These are phyloP conservation scores for Rhizopogon sp. DNA, from an alignment of 768 basidiomycete species.

Conservation along the genomic window DNA sequence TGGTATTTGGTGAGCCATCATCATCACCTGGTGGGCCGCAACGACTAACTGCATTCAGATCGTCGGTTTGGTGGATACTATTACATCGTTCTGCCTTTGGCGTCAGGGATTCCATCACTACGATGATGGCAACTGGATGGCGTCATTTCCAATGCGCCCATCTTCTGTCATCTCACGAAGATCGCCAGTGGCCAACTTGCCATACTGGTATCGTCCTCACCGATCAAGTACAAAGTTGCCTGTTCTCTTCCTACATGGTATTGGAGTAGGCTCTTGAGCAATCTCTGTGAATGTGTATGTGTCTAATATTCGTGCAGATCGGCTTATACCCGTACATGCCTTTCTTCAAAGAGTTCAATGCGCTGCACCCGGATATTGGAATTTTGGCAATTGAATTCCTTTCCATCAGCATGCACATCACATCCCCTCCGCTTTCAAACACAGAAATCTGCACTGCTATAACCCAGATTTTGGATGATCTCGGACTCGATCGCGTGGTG, in stretches of 20 bases:
- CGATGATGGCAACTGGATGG: slow-evolving; percentile 28
- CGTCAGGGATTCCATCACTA: slow-evolving; percentile 52
- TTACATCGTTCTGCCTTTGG: slow-evolving; percentile 35
- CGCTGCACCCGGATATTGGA: slow-evolving; percentile 44
- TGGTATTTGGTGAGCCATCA: slow-evolving; percentile 53
- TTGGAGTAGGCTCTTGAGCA: slow-evolving; percentile 41
- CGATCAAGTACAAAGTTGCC: slow-evolving; percentile 41
- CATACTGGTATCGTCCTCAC: slow-evolving; percentile 50
- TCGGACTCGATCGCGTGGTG: slow-evolving; percentile 35
- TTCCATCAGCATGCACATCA: slow-evolving; percentile 57
- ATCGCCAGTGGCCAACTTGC: slow-evolving; percentile 29
- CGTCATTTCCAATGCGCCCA: slow-evolving; percentile 51
- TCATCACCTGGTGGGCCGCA: not conserved
- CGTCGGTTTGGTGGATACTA: slow-evolving; percentile 44
- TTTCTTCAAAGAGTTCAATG: slow-evolving; percentile 43
- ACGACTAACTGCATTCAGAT: slow-evolving; percentile 33
- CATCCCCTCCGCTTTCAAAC: slow-evolving; percentile 41
- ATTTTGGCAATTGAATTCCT: slow-evolving; percentile 58
- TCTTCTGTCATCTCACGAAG: slow-evolving; percentile 38
- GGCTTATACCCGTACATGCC: slow-evolving; percentile 54
- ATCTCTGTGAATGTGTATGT: slow-evolving; percentile 2
- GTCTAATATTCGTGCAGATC: slow-evolving; percentile 36
- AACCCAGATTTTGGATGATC: slow-evolving; percentile 37
- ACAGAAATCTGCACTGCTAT: slow-evolving; percentile 38
- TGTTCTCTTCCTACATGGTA: slow-evolving; percentile 63